Percentiles rank a stretch among this genome's conserved stretches.
Conservation (phyloP, 2,329 filamentous ascomycete genomes). For the Fusarium sp. region DNA sequence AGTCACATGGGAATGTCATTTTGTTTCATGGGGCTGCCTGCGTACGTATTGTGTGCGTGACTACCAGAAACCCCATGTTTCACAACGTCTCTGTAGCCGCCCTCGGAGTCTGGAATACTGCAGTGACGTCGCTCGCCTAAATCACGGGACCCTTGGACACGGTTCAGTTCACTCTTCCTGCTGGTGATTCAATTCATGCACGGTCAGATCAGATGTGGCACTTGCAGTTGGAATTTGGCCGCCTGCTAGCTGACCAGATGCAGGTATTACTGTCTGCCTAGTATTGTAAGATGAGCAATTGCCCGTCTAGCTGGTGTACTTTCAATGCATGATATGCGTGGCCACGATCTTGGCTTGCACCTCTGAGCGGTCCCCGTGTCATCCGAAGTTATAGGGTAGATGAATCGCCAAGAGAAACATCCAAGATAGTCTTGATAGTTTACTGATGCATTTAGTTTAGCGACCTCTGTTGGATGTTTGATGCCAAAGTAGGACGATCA, state of each 20-base stretch:
- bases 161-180: conserved; percentile 11
- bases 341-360: conserved; percentile 2
- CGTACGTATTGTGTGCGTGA: conserved; percentile 25
- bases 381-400: conserved; percentile 23
- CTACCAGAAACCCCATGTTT: conserved; percentile 42
- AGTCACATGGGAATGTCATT: conserved; percentile 41
- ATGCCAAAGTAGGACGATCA: not conserved
- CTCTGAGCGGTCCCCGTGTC: conserved; percentile 2
- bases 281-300: not conserved
- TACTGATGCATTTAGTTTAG: not conserved
- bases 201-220: conserved; percentile 7
- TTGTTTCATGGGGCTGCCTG: conserved; percentile 15
- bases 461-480: not conserved
- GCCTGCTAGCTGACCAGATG: not conserved
- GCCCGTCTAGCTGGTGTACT: not conserved
- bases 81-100: conserved; percentile 38
- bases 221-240: not conserved
- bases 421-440: not conserved
- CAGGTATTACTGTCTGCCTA: not conserved
- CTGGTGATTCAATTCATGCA: conserved; percentile 18
- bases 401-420: not conserved
- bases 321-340: conserved; percentile 2
- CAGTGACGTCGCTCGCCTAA: conserved; percentile 38
- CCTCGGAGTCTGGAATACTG: conserved; percentile 25
- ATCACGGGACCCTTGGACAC: conserved; percentile 37